Percentiles rank a stretch among this genome's conserved stretches.
phyloP scores from a whole-genome alignment of 768 basidiomycete genomes.

The Macrolepiota albuminosa region DNA sequence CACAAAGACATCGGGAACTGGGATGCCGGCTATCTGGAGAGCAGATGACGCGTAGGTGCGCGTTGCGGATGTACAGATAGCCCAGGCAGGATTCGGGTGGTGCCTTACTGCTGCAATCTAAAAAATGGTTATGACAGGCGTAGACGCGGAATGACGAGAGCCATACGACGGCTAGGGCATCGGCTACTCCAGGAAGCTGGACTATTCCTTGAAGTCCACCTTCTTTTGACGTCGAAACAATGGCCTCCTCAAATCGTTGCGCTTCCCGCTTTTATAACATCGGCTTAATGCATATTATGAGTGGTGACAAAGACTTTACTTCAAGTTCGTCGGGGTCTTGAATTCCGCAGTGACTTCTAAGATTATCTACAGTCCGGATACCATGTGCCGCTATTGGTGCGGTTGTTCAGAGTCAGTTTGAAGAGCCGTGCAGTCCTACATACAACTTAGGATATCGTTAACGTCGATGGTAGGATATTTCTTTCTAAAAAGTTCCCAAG shows the following conservation, averaged over 20 bases:
- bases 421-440: conserved; percentile 19
- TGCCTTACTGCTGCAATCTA: conserved; percentile 33
- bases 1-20: conserved; percentile 70
- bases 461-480: conserved; percentile 66
- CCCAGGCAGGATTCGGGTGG: conserved; percentile 67
- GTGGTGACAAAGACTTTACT: conserved; percentile 31
- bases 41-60: conserved; percentile 69
- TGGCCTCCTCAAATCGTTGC: conserved; percentile 74
- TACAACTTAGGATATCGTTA: conserved; percentile 57
- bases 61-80: conserved; percentile 87
- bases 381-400: conserved; percentile 64
- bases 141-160: neutral
- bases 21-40: conserved; percentile 58
- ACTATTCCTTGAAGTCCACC: conserved; percentile 61
- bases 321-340: conserved; percentile 63
- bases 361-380: conserved; percentile 78
- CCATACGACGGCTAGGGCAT: conserved; percentile 53
- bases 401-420: neutral
- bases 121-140: neutral
- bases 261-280: conserved; percentile 51
- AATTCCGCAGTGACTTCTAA: conserved; percentile 66
- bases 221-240: conserved; percentile 54
- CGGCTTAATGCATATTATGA: neutral
- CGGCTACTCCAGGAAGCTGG: conserved; percentile 64
- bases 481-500: conserved; percentile 75